Conservation (phyloP, 768 basidiomycete genomes). For the Cantharellus cinnabarinus region DNA sequence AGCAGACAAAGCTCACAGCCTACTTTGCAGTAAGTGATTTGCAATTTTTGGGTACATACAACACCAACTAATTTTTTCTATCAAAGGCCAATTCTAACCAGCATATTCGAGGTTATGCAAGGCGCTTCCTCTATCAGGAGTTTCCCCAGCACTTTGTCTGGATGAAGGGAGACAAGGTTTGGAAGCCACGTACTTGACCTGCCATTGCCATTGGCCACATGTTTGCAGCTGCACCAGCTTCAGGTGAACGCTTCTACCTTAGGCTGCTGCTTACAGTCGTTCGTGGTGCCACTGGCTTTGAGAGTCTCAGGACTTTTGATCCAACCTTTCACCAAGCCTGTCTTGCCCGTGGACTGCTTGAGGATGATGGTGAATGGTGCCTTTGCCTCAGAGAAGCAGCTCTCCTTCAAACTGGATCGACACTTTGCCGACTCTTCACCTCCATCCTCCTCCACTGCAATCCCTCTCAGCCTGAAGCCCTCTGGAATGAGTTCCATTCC, state of each 20-base stretch:
- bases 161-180: conserved; percentile 10
- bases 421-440: conserved; percentile 21
- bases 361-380: conserved; percentile 24
- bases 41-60: too few species aligned
- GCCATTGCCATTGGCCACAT: conserved; percentile 25
- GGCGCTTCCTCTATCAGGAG: conserved; percentile 19
- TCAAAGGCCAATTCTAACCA: neutral
- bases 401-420: conserved; percentile 20
- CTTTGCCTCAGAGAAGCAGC: conserved; percentile 23
- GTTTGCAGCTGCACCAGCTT: conserved; percentile 19
- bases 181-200: conserved; percentile 15
- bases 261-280: conserved; percentile 21
- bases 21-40: conserved; percentile 13
- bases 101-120: conserved; percentile 5
- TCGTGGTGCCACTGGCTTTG: conserved; percentile 9
- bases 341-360: conserved; percentile 21
- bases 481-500: conserved; percentile 21
- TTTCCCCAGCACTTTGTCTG: conserved; percentile 19
- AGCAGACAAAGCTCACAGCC: conserved; percentile 18
- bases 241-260: conserved; percentile 19
- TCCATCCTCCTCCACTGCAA: conserved; percentile 18
- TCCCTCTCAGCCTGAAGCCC: conserved; percentile 16
- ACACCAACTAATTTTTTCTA: too few species aligned
- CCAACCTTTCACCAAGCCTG: conserved; percentile 24
- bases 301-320: conserved; percentile 4